These are phyloP conservation scores for Phytophthora fragariae DNA, from an alignment of 352 stramenopile species.

Conservation along the genomic window DNA sequence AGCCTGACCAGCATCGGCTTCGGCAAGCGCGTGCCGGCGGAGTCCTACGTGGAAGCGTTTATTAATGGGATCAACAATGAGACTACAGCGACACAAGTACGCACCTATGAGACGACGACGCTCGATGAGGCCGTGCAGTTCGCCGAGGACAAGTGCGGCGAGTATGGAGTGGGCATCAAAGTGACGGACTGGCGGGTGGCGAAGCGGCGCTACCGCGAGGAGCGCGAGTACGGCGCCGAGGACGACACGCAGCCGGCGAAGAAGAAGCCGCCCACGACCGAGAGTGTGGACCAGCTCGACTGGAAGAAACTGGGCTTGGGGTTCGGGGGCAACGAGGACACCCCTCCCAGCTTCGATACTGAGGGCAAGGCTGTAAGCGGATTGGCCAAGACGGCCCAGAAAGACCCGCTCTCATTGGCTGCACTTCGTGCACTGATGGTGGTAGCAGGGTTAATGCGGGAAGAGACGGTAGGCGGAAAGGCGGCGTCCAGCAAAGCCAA, in stretches of 20 bases:
- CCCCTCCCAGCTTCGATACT: not conserved
- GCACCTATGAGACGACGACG: not conserved
- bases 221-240: too few species aligned
- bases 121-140: constrained; percentile 41
- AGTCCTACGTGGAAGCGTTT: not conserved
- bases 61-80: not conserved
- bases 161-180: too few species aligned
- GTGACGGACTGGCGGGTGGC: too few species aligned
- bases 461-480: not conserved
- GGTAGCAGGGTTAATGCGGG: not conserved
- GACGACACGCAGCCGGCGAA: too few species aligned
- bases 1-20: too few species aligned
- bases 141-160: constrained; percentile 4
- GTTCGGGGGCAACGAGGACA: not conserved
- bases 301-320: not conserved
- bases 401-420: not conserved
- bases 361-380: not conserved
- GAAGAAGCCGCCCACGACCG: not conserved
- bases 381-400: not conserved
- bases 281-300: not conserved
- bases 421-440: not conserved
- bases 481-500: too few species aligned
- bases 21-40: too few species aligned
- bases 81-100: not conserved
- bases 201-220: too few species aligned